These are phyloP conservation scores for Cardamine occulta DNA, from an alignment of 345 rosid genomes.

Conservation along the genomic window DNA sequence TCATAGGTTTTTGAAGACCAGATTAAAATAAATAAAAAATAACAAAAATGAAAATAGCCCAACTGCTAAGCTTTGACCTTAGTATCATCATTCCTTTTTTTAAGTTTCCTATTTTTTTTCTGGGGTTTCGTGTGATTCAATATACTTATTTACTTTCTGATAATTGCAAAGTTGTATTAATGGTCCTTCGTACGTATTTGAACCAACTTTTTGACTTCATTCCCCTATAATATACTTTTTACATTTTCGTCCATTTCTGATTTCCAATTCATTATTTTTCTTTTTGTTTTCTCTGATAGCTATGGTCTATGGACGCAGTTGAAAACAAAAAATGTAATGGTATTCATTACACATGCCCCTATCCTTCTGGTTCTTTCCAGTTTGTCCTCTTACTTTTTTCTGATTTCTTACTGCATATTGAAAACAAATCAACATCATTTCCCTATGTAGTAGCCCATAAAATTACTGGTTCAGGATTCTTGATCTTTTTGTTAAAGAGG, in stretches of 20 bases:
- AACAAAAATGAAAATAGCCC: constrained; percentile 30
- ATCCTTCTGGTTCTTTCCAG: constrained; percentile 35
- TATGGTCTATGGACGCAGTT: constrained; percentile 9
- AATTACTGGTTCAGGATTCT: constrained; percentile 7
- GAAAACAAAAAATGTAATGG: neutral
- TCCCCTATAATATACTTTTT: constrained; percentile 20
- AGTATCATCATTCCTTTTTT: constrained; percentile 38
- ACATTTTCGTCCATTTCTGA: constrained; percentile 9
- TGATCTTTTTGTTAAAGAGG: neutral
- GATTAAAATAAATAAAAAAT: neutral
- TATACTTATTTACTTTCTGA: constrained; percentile 18
- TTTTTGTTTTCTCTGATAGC: constrained; percentile 6
- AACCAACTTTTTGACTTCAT: constrained; percentile 40
- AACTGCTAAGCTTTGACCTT: constrained; percentile 49
- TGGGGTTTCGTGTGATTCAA: constrained; percentile 31
- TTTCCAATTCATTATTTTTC: constrained; percentile 5
- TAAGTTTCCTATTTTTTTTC: neutral
- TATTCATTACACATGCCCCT: constrained; percentile 39
- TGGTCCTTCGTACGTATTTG: constrained; percentile 36
- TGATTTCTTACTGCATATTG: constrained; percentile 28
- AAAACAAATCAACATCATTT: constrained; percentile 36
- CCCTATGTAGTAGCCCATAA: constrained; percentile 35
- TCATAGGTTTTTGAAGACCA: constrained; percentile 25
- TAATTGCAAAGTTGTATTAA: constrained; percentile 29
- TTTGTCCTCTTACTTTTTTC: constrained; percentile 38